Base-by-base conservation (phyloP, 257 asterid species). In the Osmanthus fragrans region DNA sequence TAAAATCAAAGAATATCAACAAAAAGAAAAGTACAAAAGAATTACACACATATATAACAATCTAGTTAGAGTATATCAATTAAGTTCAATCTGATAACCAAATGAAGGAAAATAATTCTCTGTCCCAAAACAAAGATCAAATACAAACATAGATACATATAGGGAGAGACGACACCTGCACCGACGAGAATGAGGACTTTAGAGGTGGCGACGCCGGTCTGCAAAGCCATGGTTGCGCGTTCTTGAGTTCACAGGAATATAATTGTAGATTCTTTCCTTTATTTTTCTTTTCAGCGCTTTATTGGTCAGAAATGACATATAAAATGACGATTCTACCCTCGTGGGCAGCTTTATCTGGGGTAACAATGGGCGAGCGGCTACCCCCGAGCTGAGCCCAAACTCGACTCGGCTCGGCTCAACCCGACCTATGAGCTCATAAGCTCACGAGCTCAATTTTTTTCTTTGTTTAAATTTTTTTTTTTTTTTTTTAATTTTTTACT, bases 171-270 rank as follows among this genome's bases (percentile, higher is more conserved):
- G 34, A 63, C 18, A 91, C 96, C 94, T 81, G 96, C 93, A 72
- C 96, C 96, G 85, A 89, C 91, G 85, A 91, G 89, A 64, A 91
- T 80, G 76, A 91, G 86, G 81, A 91, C 91, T 87, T 91, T 91
- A 33, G 94, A 88, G 80, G 96, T 88, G 32, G 92, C 89, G 30
- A 89, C 87, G 73, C 94, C 96, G 58, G 92, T 89, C 80, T 91
- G 94, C 91, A 89, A 74, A 88, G 96, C 94, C 96, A 91, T 89
- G 75, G 85, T 70, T 64, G 78, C 68, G 68, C 68, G 68, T 21
- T 21, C 4, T 60, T 58, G 30, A 60, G 68, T 60, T 60, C 7
- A 60, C 68, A 9, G 32, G 68, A 16, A 21, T 21, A 11, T n/a
- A 4, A 19, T 19, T 54, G 68, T 23, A 63, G 32, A 23, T 63